phyloP scores from a whole-genome alignment of 768 basidiomycete genomes.

The Kwoniella bestiolae region DNA sequence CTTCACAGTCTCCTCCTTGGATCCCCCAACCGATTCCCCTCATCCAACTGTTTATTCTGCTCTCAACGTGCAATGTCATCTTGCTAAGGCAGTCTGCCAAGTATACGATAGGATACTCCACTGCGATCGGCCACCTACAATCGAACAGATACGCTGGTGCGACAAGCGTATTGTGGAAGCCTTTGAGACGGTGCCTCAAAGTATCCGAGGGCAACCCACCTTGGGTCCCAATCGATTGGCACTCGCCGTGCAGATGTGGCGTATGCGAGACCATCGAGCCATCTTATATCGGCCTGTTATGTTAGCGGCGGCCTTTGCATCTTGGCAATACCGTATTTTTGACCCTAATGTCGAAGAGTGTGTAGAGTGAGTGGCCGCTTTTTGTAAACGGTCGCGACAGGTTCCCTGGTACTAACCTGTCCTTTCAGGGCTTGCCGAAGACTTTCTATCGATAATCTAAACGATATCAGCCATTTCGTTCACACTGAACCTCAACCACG shows the following conservation, averaged over 20 bases:
- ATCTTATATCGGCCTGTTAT: neutral
- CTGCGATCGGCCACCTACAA: neutral
- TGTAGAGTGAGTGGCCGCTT: too few species aligned
- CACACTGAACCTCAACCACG: neutral
- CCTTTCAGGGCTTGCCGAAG: neutral
- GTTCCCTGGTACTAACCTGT: too few species aligned
- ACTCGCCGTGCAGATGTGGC: neutral
- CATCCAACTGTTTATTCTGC: neutral
- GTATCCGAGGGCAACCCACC: constrained; percentile 3
- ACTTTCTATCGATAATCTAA: neutral
- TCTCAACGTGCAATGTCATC: neutral
- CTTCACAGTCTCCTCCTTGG: neutral
- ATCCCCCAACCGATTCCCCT: neutral
- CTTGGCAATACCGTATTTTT: neutral
- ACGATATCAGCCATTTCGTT: neutral
- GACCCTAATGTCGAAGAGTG: too few species aligned
- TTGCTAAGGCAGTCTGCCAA: neutral
- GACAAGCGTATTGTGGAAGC: neutral
- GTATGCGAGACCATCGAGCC: neutral
- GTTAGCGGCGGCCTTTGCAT: neutral
- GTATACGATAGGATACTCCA: neutral
- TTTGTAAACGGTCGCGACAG: too few species aligned
- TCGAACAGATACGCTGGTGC: constrained; percentile 5
- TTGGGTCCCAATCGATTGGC: neutral
- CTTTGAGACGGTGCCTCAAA: too few species aligned